Percentiles rank a stretch among this genome's conserved stretches.
phyloP scores from a whole-genome alignment of 306 rosid genomes.

The Dryas alaskensis region DNA sequence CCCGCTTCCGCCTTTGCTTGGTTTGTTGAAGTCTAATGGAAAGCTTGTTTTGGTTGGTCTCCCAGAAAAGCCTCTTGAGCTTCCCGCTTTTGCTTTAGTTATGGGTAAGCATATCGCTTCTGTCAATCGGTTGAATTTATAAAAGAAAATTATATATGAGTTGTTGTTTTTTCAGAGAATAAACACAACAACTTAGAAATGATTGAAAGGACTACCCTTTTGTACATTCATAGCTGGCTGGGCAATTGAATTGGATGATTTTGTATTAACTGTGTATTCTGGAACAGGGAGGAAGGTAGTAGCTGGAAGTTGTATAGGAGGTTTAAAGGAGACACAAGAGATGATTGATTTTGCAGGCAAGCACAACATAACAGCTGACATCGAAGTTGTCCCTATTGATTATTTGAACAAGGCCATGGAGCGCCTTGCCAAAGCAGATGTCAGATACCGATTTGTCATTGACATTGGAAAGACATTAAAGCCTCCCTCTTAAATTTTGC shows the following conservation, averaged over 20 bases:
- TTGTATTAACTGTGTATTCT: too few relatives aligned
- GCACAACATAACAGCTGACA: constrained; percentile 22
- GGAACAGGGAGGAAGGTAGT: constrained; percentile 16
- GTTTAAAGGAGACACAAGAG: constrained; percentile 32
- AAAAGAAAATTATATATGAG: too few relatives aligned
- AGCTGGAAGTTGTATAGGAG: constrained; percentile 17
- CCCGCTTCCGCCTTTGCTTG: constrained; percentile 26
- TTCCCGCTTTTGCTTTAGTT: constrained; percentile 31
- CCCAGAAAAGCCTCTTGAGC: constrained; percentile 24
- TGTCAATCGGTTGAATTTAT: too few relatives aligned
- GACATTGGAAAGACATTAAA: constrained; percentile 25
- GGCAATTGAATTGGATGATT: background rate
- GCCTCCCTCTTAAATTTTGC: background rate
- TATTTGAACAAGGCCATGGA: constrained; percentile 26
- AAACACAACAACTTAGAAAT: too few relatives aligned
- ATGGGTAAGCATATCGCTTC: constrained; percentile 21
- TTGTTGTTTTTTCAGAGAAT: too few relatives aligned
- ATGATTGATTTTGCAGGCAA: constrained; percentile 35
- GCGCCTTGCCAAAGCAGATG: constrained; percentile 18
- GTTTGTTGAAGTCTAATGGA: constrained; percentile 29
- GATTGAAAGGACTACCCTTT: too few relatives aligned
- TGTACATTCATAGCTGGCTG: background rate
- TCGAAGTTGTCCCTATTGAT: constrained; percentile 14
- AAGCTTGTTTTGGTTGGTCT: constrained; percentile 41
- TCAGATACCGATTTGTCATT: constrained; percentile 24